These are phyloP conservation scores for Aspergillus sp. DNA, from an alignment of 2,329 filamentous ascomycete genomes.

Conservation along the genomic window DNA sequence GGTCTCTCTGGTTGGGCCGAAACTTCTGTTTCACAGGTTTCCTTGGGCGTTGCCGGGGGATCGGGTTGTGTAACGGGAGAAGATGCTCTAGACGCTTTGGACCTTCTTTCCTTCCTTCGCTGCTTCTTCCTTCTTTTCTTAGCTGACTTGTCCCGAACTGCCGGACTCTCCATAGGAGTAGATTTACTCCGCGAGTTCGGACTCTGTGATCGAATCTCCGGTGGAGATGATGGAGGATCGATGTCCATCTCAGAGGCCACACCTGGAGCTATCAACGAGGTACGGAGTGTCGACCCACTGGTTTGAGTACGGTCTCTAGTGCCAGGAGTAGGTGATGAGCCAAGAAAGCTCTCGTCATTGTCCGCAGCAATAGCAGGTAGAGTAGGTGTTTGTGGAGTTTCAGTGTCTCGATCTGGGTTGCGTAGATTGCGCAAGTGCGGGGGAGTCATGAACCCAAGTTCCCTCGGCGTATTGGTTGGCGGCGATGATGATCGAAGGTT, in stretches of 20 bases:
- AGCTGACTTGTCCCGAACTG: constrained; percentile 10
- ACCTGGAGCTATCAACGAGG: constrained; percentile 33
- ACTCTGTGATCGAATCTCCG: constrained; percentile 25
- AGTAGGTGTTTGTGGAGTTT: constrained; percentile 43
- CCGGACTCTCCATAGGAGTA: neutral
- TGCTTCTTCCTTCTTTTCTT: constrained; percentile 7
- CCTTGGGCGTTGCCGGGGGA: neutral
- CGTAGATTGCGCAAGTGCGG: constrained; percentile 28
- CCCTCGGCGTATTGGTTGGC: constrained; percentile 26
- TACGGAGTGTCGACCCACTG: constrained; percentile 29
- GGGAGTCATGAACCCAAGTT: constrained; percentile 29
- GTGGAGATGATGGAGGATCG: constrained; percentile 39
- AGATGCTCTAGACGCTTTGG: neutral
- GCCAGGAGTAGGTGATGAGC: constrained; percentile 54
- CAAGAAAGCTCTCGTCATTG: constrained; percentile 48
- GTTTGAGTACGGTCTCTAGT: constrained; percentile 34
- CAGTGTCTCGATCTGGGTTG: constrained; percentile 23
- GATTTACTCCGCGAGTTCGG: constrained; percentile 20
- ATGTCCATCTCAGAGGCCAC: constrained; percentile 19
- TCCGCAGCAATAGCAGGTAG: constrained; percentile 36
- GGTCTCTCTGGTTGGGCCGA: neutral
- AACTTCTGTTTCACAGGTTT: neutral
- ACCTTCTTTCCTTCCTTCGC: neutral
- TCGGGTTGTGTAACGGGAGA: neutral
- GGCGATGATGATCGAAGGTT: constrained; percentile 57